Base-by-base conservation (phyloP, 768 basidiomycete species). In the Podaxis pistillaris region DNA sequence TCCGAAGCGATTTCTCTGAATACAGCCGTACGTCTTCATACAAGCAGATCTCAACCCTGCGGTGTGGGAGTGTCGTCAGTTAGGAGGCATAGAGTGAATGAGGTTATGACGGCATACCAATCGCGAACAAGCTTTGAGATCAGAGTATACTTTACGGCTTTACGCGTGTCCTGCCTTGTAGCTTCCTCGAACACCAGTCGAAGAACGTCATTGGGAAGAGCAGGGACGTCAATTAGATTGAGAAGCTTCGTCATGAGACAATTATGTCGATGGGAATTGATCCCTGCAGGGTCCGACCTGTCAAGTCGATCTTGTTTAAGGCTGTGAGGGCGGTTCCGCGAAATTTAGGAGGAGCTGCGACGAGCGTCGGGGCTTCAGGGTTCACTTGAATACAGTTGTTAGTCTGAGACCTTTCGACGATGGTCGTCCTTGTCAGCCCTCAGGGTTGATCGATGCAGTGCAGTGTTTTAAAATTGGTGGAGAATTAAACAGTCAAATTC, bases 161-260 rank as follows among this genome's bases (percentile, higher is more conserved):
- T 74, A 46, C 69, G 69, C 44, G 59, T 69, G 60, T 79, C 73
- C 13, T 67, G 41, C 22, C 60, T 61, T 13, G 75, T 71, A 33
- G 76, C 75, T 19, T 69, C 67, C 56, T 79, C 77, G 37, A 79
- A 68, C 13, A 80, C 66, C 19, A 76, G 66, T 26, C 77, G 74
- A 19, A 79, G 63, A 52, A 77, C 65, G 63, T 79, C 79, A 63
- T 74, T 68, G n/a, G 78, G 75, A 30, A 73, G 66, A 47, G 22
- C 15, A 50, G 61, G 61, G 28, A 24, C 30, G 53, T 55, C 60
- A 15, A 55, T 33, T 46, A 56, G n/a, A 15, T 19, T 50, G n/a
- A 51, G 54, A 50, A 50, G 54, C 46, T 24, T 50, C 24, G 61
- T 56, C 61, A 62, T 62, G 54, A 33, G 61, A 56, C 41, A 38